A percentile compares a stretch with the other conserved stretches of the same genome.
Evolutionary conservation across 371 early-diverging fungal species (phyloP).

Genomic region (Mortierella sp.): DNA sequence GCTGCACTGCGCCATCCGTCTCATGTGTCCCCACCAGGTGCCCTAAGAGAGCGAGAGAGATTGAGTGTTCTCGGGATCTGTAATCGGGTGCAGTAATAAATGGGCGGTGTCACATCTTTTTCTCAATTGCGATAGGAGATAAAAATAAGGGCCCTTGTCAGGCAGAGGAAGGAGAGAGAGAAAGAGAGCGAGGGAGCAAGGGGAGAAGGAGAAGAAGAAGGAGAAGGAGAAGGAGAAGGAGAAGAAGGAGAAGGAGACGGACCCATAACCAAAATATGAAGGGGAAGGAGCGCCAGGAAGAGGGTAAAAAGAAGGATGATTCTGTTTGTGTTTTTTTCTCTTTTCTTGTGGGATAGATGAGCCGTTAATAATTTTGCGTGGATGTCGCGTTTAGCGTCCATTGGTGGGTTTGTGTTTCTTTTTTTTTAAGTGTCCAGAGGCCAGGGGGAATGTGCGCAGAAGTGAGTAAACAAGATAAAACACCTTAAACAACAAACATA

Average conservation of each 20-base stretch:
- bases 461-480: not conserved
- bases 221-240: not conserved
- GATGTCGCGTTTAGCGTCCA: not conserved
- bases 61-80: not conserved
- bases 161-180: not conserved
- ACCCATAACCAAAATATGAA: not conserved
- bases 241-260: not conserved
- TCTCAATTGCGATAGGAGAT: not conserved
- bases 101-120: not conserved
- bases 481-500: not conserved
- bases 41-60: not conserved
- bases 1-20: not conserved
- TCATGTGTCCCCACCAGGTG: not conserved
- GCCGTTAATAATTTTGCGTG: not conserved
- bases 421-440: not conserved
- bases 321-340: not conserved
- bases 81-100: not conserved
- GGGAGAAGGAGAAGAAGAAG: not conserved
- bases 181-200: no score
- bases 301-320: constrained; percentile 8
- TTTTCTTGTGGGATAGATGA: not conserved
- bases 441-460: constrained; percentile 1
- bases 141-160: not conserved
- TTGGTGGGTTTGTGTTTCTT: constrained; percentile 1
- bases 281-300: not conserved